Evolutionary conservation across 805 yeast species (phyloP), one percentile per base, ranked within the genome.

Genomic region (Schizosaccharomyces cryophilus): DNA sequence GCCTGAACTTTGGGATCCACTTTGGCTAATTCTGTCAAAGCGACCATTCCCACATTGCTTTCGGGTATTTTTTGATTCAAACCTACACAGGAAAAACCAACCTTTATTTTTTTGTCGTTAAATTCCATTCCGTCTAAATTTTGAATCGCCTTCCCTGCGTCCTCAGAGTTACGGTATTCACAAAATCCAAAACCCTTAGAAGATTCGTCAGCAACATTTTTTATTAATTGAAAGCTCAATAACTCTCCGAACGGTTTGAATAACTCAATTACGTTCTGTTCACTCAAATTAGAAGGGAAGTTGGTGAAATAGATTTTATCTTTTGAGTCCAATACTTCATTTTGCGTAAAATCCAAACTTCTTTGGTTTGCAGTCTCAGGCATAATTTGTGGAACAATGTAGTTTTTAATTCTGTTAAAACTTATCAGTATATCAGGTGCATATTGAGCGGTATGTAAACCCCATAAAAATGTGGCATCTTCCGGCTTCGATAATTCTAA

Each of bases 131-230:
- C 67, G 54, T 71, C 70, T 21, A 79, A 67, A 11, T 69, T 69
- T 9, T 66, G 64, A 15, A 73, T 58, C 1, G 73, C 70, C 11
- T 67, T 68, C 6, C 68, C 67, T 2, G 67, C 64, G 26, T 66
- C 47, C 17, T 61, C 63, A 6, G 65, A 60, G 38, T 68, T 68
- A 13, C 65, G 66, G 62, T 70, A 76, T 62, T 80, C 80, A 40
- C 77, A 77, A 70, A 82, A 82, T 2, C 80, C 83, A 29, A 80
- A 67, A 0, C 87, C 87, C 63, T 74, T 71, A 0, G 81, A 75
- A n/a, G 74, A 75, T 58, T 75, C 76, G 2, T 80, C 72, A 5
- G 76, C 73, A 54, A 74, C 73, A 45, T 69, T 66, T 15, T 74
- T 68, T 17, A 81, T 65, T 21, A 80, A 65, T 48, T 74, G 73